These are phyloP conservation scores for Ophiostoma ips DNA, from an alignment of 2,329 filamentous ascomycete genomes.

Conservation along the genomic window DNA sequence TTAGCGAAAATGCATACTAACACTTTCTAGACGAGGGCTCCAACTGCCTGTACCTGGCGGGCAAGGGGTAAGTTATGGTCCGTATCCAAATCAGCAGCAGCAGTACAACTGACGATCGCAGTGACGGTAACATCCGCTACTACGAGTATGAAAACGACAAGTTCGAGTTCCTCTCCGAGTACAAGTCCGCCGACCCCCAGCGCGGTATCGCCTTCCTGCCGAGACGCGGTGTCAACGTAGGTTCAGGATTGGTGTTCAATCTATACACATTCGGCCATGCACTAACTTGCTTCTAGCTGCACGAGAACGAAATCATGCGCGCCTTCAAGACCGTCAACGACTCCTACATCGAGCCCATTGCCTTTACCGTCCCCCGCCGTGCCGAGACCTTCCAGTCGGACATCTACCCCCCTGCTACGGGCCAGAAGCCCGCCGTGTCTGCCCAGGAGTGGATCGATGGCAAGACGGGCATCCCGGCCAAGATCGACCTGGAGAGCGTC, in stretches of 20 bases:
- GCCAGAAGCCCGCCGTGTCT: conserved; percentile 66
- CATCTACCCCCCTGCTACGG: conserved; percentile 79
- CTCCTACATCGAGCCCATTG: conserved; percentile 85
- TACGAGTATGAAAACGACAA: conserved; percentile 98
- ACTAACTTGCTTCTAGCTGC: conserved; percentile 37
- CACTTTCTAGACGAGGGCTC: conserved; percentile 60
- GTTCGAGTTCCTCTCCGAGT: conserved; percentile 92
- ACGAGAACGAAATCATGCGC: conserved; percentile 92
- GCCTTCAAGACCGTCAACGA: conserved; percentile 98
- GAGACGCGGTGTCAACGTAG: conserved; percentile 81
- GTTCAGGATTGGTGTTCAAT: conserved; percentile 16
- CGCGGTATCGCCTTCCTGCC: conserved; percentile 89
- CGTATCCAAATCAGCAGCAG: background rate
- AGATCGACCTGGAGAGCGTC: conserved; percentile 85
- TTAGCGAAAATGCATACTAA: conserved; percentile 12
- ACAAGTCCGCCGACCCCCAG: conserved; percentile 93
- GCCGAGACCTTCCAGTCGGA: conserved; percentile 94
- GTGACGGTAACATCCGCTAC: conserved; percentile 97
- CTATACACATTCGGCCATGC: background rate
- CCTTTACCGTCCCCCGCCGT: conserved; percentile 88
- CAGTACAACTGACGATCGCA: background rate
- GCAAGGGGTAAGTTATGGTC: conserved; percentile 62
- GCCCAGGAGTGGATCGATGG: conserved; percentile 75
- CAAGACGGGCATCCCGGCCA: conserved; percentile 70
- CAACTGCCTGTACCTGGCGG: conserved; percentile 88